Base-by-base conservation (phyloP, 148 eudicot species). In the Rhododendron griersonianum region DNA sequence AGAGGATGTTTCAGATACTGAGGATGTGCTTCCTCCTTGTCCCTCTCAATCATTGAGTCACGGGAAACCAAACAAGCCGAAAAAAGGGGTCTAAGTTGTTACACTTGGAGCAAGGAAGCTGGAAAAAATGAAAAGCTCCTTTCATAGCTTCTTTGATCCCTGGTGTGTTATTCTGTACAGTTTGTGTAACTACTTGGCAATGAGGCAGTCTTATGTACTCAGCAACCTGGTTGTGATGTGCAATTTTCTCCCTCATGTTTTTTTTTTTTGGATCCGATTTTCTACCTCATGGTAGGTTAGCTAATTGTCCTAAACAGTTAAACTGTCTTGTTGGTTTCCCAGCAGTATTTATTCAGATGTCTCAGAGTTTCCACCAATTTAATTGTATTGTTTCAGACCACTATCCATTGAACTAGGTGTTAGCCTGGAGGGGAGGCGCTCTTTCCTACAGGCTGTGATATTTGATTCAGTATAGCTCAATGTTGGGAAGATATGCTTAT, bases 1-100 rank as follows among this genome's bases (percentile, higher is more conserved):
- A 61, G 88, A 83, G 76, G 47, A 37, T 45, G 18, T 11, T 25
- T 69, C 81, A 50, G 86, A 81, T 39, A 14, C 84, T n/a, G 91
- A 8, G 13, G 33, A 55, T 28, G 91, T 92, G 85, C 90, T 92
- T 79, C 94, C 94, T 80, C 92, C 94, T 83, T 23, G 57, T 7
- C 86, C 89, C 25, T 50, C 88, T n/a, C 74, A 83, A 76, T 76
- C 89, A 11, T n/a, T 86, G 9, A 75, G 35, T 80, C 83, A 77
- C 83, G 25, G 44, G 87, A 88, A 86, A 81, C 63, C 73, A 88
- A 89, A 47, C 80, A 73, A 83, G 83, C n/a, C 35, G 84, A 87
- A 51, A 67, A 65, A 13, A 75, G 78, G 15, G 85, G 59, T 3
- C 65, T 79, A 78, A 83, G 61, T 41, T 44, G 30, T 44, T 78